Percentiles rank a stretch among this genome's conserved stretches.
These are phyloP conservation scores for Farysia itapuensis DNA, from an alignment of 1,284 basidiomycete genomes.

Conservation along the genomic window DNA sequence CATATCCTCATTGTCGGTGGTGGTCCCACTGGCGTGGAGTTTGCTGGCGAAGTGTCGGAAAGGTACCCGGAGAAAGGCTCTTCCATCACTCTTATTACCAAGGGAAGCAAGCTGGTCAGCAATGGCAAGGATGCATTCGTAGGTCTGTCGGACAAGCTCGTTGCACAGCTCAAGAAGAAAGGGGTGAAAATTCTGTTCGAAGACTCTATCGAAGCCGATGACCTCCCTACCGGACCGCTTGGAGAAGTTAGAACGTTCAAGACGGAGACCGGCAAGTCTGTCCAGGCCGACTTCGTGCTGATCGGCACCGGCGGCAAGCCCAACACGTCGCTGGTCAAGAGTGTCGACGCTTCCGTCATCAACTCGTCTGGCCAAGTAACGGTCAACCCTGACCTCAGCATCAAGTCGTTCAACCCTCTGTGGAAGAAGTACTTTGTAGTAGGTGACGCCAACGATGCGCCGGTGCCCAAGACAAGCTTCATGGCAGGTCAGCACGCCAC, in stretches of 20 bases:
- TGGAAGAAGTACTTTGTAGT: conserved; percentile 43
- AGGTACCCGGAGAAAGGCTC: conserved; percentile 25
- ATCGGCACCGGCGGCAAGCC: conserved; percentile 61
- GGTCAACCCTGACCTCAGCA: conserved; percentile 51
- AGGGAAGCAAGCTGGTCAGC: conserved; percentile 20
- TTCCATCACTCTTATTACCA: conserved; percentile 58
- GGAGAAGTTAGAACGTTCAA: conserved; percentile 4
- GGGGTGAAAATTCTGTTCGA: conserved; percentile 39
- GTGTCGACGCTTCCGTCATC: conserved; percentile 53
- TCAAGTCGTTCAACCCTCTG: conserved; percentile 7
- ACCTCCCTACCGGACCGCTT: conserved; percentile 13
- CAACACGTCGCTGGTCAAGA: conserved; percentile 58
- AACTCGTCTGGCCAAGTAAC: conserved; percentile 48
- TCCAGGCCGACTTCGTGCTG: conserved; percentile 62
- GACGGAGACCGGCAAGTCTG: conserved; percentile 8
- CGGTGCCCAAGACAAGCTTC: conserved; percentile 35
- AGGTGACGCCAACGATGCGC: conserved; percentile 48
- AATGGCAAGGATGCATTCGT: conserved; percentile 23
- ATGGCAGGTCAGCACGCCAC: conserved; percentile 21
- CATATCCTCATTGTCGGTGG: conserved; percentile 41
- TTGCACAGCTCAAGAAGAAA: conserved; percentile 55
- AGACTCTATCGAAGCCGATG: conserved; percentile 47
- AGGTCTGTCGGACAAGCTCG: conserved; percentile 26
- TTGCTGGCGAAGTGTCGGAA: conserved; percentile 58
- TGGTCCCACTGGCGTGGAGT: conserved; percentile 63